Conservation (phyloP, 2,329 filamentous ascomycete species). For the Aschersonia sp. region DNA sequence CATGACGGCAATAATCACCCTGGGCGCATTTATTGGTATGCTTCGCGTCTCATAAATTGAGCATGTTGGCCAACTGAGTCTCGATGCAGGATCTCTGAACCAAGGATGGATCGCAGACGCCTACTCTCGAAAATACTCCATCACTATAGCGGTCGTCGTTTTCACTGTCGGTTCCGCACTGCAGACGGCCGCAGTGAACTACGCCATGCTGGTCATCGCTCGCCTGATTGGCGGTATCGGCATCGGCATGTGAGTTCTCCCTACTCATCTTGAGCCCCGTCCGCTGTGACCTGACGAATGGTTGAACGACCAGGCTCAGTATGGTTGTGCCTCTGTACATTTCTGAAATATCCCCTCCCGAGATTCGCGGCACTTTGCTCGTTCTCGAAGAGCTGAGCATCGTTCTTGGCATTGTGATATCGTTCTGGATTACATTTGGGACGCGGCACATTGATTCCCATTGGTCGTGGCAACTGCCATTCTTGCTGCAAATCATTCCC, state of each 20-base stretch:
- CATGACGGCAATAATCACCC: slow-evolving; percentile 33
- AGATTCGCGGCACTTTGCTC: slow-evolving; percentile 30
- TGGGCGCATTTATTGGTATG: slow-evolving; percentile 28
- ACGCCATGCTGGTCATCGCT: slow-evolving; percentile 26
- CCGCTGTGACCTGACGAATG: not conserved
- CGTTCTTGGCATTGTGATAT: slow-evolving; percentile 14
- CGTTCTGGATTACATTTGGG: slow-evolving; percentile 17
- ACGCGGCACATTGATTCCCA: slow-evolving; percentile 12
- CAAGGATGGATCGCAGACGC: slow-evolving; percentile 22
- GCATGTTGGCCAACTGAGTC: no score
- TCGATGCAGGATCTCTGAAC: slow-evolving; percentile 22
- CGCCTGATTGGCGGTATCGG: slow-evolving; percentile 28
- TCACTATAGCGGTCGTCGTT: slow-evolving; percentile 17
- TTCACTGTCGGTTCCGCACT: slow-evolving; percentile 26
- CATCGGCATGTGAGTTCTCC: slow-evolving; percentile 18
- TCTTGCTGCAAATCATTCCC: slow-evolving; percentile 15
- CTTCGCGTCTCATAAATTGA: no score
- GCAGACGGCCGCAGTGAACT: slow-evolving; percentile 23
- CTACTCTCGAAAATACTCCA: slow-evolving; percentile 17
- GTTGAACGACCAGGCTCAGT: slow-evolving; percentile 7
- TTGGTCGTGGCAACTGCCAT: slow-evolving; percentile 15
- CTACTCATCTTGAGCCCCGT: not conserved
- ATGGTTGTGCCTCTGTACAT: slow-evolving; percentile 27
- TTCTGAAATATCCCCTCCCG: slow-evolving; percentile 31
- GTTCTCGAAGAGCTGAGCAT: slow-evolving; percentile 24